Conservation (phyloP, 1,284 basidiomycete species). For the Austroboletus rostrupii region DNA sequence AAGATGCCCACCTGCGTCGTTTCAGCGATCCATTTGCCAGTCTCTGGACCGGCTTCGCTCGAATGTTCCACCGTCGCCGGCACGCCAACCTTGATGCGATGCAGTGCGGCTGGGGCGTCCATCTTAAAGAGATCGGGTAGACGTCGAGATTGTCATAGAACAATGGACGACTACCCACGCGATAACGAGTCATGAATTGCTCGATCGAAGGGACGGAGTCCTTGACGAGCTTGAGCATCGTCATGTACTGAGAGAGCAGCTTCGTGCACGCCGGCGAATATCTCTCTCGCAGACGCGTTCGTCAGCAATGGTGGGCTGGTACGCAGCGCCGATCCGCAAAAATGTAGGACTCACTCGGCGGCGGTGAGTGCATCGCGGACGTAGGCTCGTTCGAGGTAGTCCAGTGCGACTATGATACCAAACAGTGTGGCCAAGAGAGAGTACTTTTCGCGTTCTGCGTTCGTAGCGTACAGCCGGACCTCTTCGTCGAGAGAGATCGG, state of each 20-base stretch:
- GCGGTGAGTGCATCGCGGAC: constrained; percentile 89
- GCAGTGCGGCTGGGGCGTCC: constrained; percentile 91
- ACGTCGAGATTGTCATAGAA: neutral
- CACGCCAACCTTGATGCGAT: constrained; percentile 88
- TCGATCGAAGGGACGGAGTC: constrained; percentile 82
- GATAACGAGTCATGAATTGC: constrained; percentile 88
- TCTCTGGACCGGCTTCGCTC: constrained; percentile 78
- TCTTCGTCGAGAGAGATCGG: constrained; percentile 80
- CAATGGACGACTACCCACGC: constrained; percentile 44
- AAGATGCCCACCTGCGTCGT: constrained; percentile 77
- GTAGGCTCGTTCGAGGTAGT: constrained; percentile 95
- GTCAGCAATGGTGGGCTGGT: constrained; percentile 2
- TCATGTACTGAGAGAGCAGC: constrained; percentile 94
- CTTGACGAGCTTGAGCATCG: constrained; percentile 88
- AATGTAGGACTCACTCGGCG: constrained; percentile 65
- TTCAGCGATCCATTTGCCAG: constrained; percentile 97
- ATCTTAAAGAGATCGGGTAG: constrained; percentile 51
- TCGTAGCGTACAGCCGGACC: constrained; percentile 83
- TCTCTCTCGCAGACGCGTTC: constrained; percentile 47
- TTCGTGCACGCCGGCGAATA: constrained; percentile 95
- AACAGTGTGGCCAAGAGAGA: constrained; percentile 90
- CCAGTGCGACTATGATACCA: constrained; percentile 86
- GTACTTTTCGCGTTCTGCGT: constrained; percentile 86
- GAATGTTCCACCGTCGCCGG: constrained; percentile 96
- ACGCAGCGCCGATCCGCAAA: neutral